phyloP scores from a whole-genome alignment of 345 rosid genomes.

The Mercurialis annua region DNA sequence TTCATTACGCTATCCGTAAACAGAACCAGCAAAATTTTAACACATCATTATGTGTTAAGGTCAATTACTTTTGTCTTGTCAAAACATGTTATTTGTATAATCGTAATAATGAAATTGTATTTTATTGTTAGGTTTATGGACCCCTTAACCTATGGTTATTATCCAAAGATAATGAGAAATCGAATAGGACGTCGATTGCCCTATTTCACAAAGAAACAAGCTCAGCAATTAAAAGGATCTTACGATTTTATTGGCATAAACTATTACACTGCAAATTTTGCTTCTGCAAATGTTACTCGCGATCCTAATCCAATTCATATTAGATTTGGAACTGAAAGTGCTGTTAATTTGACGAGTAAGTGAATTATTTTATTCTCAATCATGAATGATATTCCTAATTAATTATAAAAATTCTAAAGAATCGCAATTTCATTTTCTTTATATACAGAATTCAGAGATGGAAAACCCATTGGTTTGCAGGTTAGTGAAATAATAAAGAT shows the following conservation, averaged over 20 bases:
- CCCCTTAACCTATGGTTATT: background rate
- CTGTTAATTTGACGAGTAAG: background rate
- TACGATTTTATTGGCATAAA: constrained; percentile 16
- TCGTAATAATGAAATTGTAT: background rate
- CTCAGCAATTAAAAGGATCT: background rate
- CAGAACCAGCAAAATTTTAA: no score
- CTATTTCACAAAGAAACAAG: background rate
- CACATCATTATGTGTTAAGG: no score
- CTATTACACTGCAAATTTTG: background rate
- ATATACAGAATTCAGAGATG: background rate
- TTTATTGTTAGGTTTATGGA: background rate
- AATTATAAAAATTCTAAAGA: background rate
- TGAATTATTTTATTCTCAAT: background rate
- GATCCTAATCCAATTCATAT: background rate
- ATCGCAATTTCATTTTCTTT: background rate
- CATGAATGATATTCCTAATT: no score
- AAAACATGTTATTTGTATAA: no score
- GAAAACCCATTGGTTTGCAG: background rate
- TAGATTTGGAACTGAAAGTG: constrained; percentile 1
- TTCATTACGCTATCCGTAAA: no score
- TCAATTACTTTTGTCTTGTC: no score
- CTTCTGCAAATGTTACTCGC: background rate
- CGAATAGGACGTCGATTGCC: constrained; percentile 3
- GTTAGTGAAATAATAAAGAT: no score
- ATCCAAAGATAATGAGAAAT: background rate